phyloP scores from a whole-genome alignment of 805 yeast species.

The Diddensiella caesifluorescens region DNA sequence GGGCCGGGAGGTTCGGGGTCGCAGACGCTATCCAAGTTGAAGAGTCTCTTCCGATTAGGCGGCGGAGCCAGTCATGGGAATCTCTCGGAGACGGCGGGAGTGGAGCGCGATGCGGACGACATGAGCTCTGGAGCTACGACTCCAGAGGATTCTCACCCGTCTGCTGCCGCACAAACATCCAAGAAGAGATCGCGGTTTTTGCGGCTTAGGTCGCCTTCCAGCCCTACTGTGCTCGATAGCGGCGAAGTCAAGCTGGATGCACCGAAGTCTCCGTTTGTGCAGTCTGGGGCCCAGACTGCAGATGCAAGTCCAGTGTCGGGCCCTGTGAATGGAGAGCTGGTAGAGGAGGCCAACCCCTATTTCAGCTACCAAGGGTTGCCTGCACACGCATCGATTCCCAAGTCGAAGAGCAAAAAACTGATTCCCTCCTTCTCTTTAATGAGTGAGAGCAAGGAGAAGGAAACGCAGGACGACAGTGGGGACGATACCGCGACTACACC shows the following conservation, averaged over 20 bases:
- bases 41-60: too few relatives aligned
- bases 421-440: slow-evolving; percentile 6
- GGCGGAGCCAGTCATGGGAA: too few relatives aligned
- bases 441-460: background rate
- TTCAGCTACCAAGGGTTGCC: slow-evolving; percentile 57
- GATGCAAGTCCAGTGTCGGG: slow-evolving; percentile 26
- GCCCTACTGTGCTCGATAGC: slow-evolving; percentile 24
- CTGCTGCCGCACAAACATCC: background rate
- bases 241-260: slow-evolving; percentile 1
- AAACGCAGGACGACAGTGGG: background rate
- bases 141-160: too few relatives aligned
- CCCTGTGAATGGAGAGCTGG: slow-evolving; percentile 5
- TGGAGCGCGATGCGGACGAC: slow-evolving; percentile 2
- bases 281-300: slow-evolving; percentile 23
- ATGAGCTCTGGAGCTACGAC: slow-evolving; percentile 1
- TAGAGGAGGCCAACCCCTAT: slow-evolving; percentile 40
- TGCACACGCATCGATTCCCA: slow-evolving; percentile 37
- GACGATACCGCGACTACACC: slow-evolving; percentile 3
- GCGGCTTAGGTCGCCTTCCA: slow-evolving; percentile 27
- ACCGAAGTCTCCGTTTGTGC: slow-evolving; percentile 14
- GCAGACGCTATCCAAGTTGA: too few relatives aligned
- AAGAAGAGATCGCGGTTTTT: slow-evolving; percentile 19
- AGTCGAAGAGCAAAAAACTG: background rate
- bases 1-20: too few relatives aligned
- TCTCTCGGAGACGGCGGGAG: too few relatives aligned